These are phyloP conservation scores for Copromyces sp. DNA, from an alignment of 495 filamentous ascomycete species.

Conservation along the genomic window DNA sequence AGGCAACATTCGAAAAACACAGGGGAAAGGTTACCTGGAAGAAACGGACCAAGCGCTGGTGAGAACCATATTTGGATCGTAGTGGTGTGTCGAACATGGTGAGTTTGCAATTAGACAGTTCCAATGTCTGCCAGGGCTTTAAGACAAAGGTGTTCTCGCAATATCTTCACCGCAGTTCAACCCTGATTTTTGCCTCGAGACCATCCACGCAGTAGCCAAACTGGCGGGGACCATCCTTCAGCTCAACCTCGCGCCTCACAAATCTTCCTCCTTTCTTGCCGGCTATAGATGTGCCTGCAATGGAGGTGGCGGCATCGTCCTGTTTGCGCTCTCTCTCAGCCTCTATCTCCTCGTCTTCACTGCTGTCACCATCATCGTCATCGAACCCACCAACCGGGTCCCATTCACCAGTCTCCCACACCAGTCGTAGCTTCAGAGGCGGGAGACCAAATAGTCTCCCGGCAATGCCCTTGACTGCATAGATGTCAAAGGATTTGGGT, in stretches of 20 bases:
- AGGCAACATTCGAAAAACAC: neutral
- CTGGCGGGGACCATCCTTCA: slow-evolving; percentile 70
- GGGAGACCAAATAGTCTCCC: slow-evolving; percentile 56
- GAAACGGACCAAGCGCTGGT: neutral
- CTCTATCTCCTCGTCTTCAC: slow-evolving; percentile 41
- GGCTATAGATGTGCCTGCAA: neutral
- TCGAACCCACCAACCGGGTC: slow-evolving; percentile 62
- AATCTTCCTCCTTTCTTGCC: slow-evolving; percentile 38
- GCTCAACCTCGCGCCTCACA: slow-evolving; percentile 65
- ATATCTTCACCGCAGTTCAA: slow-evolving; percentile 38
- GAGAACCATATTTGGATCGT: neutral
- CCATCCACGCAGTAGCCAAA: slow-evolving; percentile 77
- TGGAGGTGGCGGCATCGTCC: neutral
- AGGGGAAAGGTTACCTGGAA: neutral
- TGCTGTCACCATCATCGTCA: slow-evolving; percentile 45
- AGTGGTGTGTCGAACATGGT: neutral
- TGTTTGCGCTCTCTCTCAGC: slow-evolving; percentile 10
- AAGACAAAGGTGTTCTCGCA: neutral
- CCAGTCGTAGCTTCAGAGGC: slow-evolving; percentile 53
- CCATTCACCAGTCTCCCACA: slow-evolving; percentile 78
- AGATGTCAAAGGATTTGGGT: slow-evolving; percentile 69
- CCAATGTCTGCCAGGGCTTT: too few species aligned
- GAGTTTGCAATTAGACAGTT: neutral
- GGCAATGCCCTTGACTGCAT: slow-evolving; percentile 67
- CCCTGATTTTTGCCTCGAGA: slow-evolving; percentile 53